Evolutionary conservation across 2,329 filamentous ascomycete genomes (phyloP).

Genomic region (Rhynchosporium agropyri): DNA sequence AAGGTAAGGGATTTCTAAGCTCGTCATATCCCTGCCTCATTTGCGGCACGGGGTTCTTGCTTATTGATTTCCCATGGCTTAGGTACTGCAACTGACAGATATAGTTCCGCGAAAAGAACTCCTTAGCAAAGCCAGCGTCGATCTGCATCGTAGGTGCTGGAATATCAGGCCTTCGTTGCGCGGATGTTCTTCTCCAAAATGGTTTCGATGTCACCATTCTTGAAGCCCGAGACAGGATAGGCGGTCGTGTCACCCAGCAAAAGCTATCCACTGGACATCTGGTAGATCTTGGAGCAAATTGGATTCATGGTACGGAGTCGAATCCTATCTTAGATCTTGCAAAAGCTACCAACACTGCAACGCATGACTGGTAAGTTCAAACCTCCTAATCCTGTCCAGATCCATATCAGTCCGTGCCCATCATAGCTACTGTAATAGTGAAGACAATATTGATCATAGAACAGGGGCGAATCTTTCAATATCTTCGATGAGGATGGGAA

Average conservation of each 20-base stretch:
- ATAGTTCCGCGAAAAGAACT: constrained; percentile 1
- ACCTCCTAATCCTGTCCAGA: neutral
- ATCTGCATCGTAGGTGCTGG: constrained; percentile 57
- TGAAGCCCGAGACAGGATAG: constrained; percentile 57
- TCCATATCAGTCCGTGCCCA: neutral
- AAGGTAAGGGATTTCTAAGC: constrained; percentile 23
- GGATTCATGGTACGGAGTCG: constrained; percentile 41
- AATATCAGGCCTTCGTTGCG: constrained; percentile 58
- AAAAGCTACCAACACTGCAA: constrained; percentile 50
- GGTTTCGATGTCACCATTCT: constrained; percentile 60
- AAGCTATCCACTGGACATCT: constrained; percentile 35
- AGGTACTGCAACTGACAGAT: neutral
- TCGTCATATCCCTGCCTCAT: neutral
- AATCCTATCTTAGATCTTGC: constrained; percentile 58
- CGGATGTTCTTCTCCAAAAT: constrained; percentile 55
- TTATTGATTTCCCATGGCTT: neutral
- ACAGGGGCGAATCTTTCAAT: constrained; percentile 48
- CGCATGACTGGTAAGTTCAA: constrained; percentile 43
- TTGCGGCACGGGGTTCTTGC: neutral
- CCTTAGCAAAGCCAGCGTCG: constrained; percentile 10
- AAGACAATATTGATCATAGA: neutral
- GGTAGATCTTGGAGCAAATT: constrained; percentile 40
- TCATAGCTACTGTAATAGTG: neutral
- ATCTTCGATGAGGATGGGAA: constrained; percentile 50
- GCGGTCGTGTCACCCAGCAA: constrained; percentile 46